Evolutionary conservation across 164 flowering plant genomes (phyloP).

Genomic region (Liquidambar formosana): DNA sequence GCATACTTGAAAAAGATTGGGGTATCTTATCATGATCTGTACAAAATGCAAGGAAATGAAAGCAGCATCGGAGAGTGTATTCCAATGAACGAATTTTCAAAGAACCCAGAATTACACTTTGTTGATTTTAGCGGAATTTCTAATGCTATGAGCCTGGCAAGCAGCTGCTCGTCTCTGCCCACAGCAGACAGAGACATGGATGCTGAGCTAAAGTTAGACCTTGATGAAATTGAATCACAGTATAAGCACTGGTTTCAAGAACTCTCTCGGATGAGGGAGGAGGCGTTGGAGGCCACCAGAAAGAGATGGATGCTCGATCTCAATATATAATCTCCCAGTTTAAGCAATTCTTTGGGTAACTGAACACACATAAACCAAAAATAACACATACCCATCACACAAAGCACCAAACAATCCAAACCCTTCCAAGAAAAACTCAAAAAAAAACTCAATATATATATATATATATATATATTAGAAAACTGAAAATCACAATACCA

Average conservation of each 20-base stretch:
- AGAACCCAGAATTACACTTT: constrained; percentile 19
- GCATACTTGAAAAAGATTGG: no score
- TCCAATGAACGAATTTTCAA: constrained; percentile 13
- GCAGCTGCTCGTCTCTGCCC: constrained; percentile 34
- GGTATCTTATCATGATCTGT: constrained; percentile 22
- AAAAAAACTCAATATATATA: no score
- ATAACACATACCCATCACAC: background rate
- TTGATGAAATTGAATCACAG: constrained; percentile 58
- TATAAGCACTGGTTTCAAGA: constrained; percentile 55
- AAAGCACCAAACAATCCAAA: background rate
- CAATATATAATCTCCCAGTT: no score
- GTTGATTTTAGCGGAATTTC: constrained; percentile 10
- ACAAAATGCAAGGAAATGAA: constrained; percentile 18
- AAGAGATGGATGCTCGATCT: constrained; percentile 62
- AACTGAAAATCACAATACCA: constrained; percentile 12
- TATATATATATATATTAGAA: no score
- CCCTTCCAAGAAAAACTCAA: background rate
- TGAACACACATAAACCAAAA: background rate
- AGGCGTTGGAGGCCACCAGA: constrained; percentile 56
- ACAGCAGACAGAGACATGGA: constrained; percentile 37
- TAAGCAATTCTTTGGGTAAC: no score
- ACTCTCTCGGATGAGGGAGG: constrained; percentile 56
- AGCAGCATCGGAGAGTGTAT: constrained; percentile 12
- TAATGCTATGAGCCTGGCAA: constrained; percentile 29
- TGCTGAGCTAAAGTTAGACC: constrained; percentile 53